Conservation (phyloP, 768 basidiomycete species). For the Lactarius psammicola region DNA sequence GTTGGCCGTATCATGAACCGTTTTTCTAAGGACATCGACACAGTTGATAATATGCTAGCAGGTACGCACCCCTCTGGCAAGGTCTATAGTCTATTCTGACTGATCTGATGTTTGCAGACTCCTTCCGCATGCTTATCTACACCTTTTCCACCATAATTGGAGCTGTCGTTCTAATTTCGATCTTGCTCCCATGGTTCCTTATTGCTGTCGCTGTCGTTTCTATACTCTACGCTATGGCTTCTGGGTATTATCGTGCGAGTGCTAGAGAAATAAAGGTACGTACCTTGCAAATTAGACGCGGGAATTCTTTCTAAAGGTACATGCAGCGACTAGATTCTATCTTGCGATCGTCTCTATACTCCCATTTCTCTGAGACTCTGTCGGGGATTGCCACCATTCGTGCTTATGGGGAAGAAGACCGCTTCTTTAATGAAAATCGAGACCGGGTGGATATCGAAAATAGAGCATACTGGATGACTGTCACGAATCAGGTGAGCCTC, state of each 20-base stretch:
- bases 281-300: background rate
- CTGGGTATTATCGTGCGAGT: slow-evolving; percentile 80
- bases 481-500: slow-evolving; percentile 38
- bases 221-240: slow-evolving; percentile 64
- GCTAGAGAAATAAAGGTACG: slow-evolving; percentile 79
- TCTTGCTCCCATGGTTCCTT: slow-evolving; percentile 82
- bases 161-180: slow-evolving; percentile 74
- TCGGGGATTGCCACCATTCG: slow-evolving; percentile 85
- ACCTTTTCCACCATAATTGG: slow-evolving; percentile 69
- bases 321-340: slow-evolving; percentile 68
- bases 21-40: slow-evolving; percentile 85
- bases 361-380: slow-evolving; percentile 90
- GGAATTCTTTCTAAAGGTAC: slow-evolving; percentile 2
- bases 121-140: slow-evolving; percentile 66
- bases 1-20: slow-evolving; percentile 88
- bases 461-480: slow-evolving; percentile 83
- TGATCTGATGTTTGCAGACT: slow-evolving; percentile 41
- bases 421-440: slow-evolving; percentile 76
- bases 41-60: slow-evolving; percentile 71
- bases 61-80: slow-evolving; percentile 35
- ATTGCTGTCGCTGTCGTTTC: slow-evolving; percentile 64
- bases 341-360: slow-evolving; percentile 82
- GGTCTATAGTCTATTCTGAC: slow-evolving; percentile 7
- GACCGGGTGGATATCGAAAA: slow-evolving; percentile 82
- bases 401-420: slow-evolving; percentile 75